Percentiles rank a stretch among this genome's conserved stretches.
Evolutionary conservation across 176 grass and related monocot genomes (phyloP).

Genomic region (Chloris gayana): DNA sequence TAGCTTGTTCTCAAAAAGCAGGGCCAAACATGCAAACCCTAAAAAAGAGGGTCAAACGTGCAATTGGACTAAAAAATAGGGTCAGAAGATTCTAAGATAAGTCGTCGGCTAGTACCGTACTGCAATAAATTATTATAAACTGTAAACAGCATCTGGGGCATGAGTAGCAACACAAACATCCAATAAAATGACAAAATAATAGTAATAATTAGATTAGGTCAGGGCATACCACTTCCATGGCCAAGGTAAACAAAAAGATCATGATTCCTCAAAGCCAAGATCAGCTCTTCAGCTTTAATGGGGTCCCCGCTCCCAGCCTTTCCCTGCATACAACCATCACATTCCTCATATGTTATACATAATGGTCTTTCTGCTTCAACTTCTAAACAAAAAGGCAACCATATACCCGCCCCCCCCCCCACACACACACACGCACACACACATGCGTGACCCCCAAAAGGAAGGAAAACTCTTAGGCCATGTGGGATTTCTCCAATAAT

Average conservation of each 20-base stretch:
- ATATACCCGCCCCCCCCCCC: no score
- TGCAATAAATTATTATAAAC: background rate
- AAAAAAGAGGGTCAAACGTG: no score
- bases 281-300: conserved; percentile 61
- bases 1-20: no score
- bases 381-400: background rate
- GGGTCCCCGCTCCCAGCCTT: conserved; percentile 53
- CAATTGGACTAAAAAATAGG: no score
- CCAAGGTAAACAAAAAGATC: conserved; percentile 92
- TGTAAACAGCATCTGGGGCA: background rate
- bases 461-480: background rate
- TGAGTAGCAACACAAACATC: background rate
- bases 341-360: conserved; percentile 28
- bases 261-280: conserved; percentile 66
- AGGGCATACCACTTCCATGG: conserved; percentile 86
- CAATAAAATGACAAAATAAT: conserved; percentile 1
- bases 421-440: no score
- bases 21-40: no score
- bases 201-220: conserved; percentile 15
- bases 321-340: conserved; percentile 58
- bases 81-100: no score
- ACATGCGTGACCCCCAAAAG: no score
- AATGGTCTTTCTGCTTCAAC: background rate
- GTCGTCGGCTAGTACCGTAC: background rate
- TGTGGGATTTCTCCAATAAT: background rate